A percentile compares a stretch with the other conserved stretches of the same genome.
These are phyloP conservation scores for Aphanomyces cochlioides DNA, from an alignment of 352 stramenopile genomes.

Conservation along the genomic window DNA sequence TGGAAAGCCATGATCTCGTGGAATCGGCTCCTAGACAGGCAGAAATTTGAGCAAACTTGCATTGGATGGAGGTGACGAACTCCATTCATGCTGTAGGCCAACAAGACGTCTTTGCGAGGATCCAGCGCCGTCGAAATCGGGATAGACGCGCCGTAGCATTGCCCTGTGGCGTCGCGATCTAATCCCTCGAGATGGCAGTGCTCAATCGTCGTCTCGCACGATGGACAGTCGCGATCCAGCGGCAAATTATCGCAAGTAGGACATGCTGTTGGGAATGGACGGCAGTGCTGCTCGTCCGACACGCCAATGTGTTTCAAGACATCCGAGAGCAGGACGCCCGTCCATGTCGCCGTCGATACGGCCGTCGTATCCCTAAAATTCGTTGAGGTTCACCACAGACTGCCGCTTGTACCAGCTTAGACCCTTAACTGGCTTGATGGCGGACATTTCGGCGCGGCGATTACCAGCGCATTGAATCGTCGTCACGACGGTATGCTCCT, in stretches of 20 bases:
- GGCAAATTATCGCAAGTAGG: constrained; percentile 53
- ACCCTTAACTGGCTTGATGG: constrained; percentile 86
- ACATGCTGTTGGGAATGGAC: constrained; percentile 46
- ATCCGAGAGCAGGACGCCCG: constrained; percentile 89
- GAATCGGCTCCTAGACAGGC: constrained; percentile 54
- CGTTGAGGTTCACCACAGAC: background rate
- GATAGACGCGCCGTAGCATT: constrained; percentile 86
- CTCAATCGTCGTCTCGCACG: constrained; percentile 52
- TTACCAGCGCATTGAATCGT: constrained; percentile 98
- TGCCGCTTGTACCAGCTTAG: constrained; percentile 47
- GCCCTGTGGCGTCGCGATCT: constrained; percentile 77
- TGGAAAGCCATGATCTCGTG: constrained; percentile 95
- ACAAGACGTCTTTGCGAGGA: constrained; percentile 92
- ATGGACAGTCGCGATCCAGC: constrained; percentile 50
- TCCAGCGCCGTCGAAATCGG: constrained; percentile 92
- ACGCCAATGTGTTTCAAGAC: constrained; percentile 87
- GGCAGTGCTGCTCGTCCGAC: constrained; percentile 60
- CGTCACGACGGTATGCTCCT: constrained; percentile 86
- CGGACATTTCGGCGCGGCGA: constrained; percentile 90
- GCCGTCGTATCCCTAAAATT: constrained; percentile 68
- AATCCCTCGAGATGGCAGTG: constrained; percentile 84
- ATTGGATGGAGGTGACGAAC: constrained; percentile 10
- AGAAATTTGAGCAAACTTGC: constrained; percentile 6
- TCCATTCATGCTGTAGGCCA: constrained; percentile 99
- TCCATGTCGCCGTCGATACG: constrained; percentile 95